A percentile compares a stretch with the other conserved stretches of the same genome.
phyloP scores from a whole-genome alignment of 2,329 filamentous ascomycete species.

The Penicillium sp. region DNA sequence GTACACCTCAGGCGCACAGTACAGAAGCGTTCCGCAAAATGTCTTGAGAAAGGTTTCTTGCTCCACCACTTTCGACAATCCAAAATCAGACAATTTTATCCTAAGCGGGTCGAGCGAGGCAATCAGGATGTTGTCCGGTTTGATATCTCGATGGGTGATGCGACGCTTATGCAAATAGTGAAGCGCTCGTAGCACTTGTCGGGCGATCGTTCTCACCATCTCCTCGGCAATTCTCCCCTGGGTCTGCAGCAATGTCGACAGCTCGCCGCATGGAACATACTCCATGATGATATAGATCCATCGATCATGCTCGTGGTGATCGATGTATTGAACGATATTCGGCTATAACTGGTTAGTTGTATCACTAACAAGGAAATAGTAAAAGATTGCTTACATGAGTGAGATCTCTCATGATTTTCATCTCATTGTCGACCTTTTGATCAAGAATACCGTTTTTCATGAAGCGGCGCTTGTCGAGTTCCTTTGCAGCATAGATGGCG shows the following conservation, averaged over 20 bases:
- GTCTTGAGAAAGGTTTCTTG: conserved; percentile 92
- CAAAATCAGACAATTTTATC: conserved; percentile 95
- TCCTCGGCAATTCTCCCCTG: conserved; percentile 64
- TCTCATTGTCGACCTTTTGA: conserved; percentile 92
- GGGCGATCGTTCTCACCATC: conserved; percentile 68
- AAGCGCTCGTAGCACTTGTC: conserved; percentile 70
- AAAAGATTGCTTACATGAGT: conserved; percentile 63
- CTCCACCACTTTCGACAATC: conserved; percentile 89
- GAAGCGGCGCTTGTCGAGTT: conserved; percentile 88
- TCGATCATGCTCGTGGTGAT: conserved; percentile 77
- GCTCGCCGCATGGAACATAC: conserved; percentile 75
- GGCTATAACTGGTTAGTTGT: conserved; percentile 48
- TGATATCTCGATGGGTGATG: conserved; percentile 98
- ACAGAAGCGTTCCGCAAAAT: conserved; percentile 92
- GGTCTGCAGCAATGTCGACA: conserved; percentile 68
- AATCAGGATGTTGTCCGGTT: conserved; percentile 95
- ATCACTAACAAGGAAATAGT: background rate
- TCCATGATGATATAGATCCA: conserved; percentile 98
- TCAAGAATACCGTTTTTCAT: conserved; percentile 90
- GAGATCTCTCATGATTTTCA: conserved; percentile 88
- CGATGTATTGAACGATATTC: conserved; percentile 88
- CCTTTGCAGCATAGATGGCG: conserved; percentile 82
- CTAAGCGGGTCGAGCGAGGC: conserved; percentile 67
- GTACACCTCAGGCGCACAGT: conserved; percentile 96
- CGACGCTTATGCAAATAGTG: conserved; percentile 81